A percentile compares a stretch with the other conserved stretches of the same genome.
These are phyloP conservation scores for Cyclotella atomus DNA, from an alignment of 108 stramenopile genomes.

Conservation along the genomic window DNA sequence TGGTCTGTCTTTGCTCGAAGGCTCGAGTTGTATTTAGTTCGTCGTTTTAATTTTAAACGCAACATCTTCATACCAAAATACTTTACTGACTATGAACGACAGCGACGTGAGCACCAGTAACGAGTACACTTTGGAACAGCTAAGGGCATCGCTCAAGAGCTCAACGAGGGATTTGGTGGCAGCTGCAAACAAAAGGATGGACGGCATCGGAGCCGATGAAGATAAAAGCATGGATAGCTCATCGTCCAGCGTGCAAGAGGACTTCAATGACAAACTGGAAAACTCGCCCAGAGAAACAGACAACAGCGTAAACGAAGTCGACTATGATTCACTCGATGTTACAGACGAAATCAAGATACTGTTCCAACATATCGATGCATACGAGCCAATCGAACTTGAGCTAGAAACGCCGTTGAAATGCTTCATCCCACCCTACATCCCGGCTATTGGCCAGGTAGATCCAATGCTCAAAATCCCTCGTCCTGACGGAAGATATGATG, in stretches of 20 bases:
- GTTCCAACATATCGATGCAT: conserved; percentile 58
- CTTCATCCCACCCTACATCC: conserved; percentile 85
- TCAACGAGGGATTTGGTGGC: conserved; percentile 2
- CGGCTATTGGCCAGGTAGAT: conserved; percentile 87
- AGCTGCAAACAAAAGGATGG: not conserved
- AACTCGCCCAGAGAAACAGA: not conserved
- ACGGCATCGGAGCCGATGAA: too few species aligned
- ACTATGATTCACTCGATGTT: conserved; percentile 37
- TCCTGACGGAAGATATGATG: conserved; percentile 66
- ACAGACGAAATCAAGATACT: conserved; percentile 53
- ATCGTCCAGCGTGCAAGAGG: not conserved
- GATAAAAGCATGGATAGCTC: too few species aligned
- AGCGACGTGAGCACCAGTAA: not conserved
- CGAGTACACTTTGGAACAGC: not conserved
- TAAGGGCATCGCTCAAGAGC: conserved; percentile 10
- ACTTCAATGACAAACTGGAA: not conserved
- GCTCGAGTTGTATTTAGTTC: not conserved
- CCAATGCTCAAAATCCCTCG: conserved; percentile 84
- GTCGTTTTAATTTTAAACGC: too few species aligned
- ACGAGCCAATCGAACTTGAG: conserved; percentile 80
- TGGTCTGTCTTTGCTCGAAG: not conserved
- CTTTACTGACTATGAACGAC: not conserved
- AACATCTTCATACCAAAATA: not conserved
- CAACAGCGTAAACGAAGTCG: not conserved
- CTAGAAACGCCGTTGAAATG: conserved; percentile 77